Base-by-base conservation (phyloP, 805 yeast species). In the Metschnikowia orientalis region DNA sequence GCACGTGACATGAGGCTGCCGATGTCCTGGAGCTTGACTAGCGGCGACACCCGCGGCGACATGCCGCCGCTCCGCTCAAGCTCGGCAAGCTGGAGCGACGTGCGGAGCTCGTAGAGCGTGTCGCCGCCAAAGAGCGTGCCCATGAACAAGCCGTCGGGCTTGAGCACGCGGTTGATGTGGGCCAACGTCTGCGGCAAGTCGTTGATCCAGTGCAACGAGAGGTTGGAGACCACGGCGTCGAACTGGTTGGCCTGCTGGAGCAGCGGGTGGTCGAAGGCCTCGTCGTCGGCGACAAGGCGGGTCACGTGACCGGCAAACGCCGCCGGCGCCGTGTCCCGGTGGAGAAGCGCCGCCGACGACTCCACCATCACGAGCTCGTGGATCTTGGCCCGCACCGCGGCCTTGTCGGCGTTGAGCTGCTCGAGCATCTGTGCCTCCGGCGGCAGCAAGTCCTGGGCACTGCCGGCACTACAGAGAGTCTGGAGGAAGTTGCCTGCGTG, bases 71-170 rank as follows among this genome's bases (percentile, higher is more conserved):
- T 63, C 31, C 94, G 66, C 51, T 86, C 95, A 60, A 79, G 61
- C 50, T 86, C 95, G 0, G 95, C 94, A 36, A 86, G 60, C 55
- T 86, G 95, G 27, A 86, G 61, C 3, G 88, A 67, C 0, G 95
- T 81, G 30, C 95, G 69, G 39, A 86, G 66, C 54, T 86, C 95
- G 49, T 77, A 86, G n/a, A 86, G 57, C 2, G 94, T 81, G 51
- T 86, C 95, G 8, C 89, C 90, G 13, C 90, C 92, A 44, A 83
- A 73, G 70, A 86, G 72, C 14, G 87, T 73, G 2, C 84, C 94
- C 68, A 86, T 69, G 45, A 86, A 82, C 50, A 88, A 64, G 2
- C 95, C 90, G 54, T 86, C 94, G 2, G 90, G 90, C 39, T 74
- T 75, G 22, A 86, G 62, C 16, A 82, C 67, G 4, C 59, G 50